A percentile compares a stretch with the other conserved stretches of the same genome.
Evolutionary conservation across 179 eudicot species (phyloP).

Genomic region (Silene coronaria): DNA sequence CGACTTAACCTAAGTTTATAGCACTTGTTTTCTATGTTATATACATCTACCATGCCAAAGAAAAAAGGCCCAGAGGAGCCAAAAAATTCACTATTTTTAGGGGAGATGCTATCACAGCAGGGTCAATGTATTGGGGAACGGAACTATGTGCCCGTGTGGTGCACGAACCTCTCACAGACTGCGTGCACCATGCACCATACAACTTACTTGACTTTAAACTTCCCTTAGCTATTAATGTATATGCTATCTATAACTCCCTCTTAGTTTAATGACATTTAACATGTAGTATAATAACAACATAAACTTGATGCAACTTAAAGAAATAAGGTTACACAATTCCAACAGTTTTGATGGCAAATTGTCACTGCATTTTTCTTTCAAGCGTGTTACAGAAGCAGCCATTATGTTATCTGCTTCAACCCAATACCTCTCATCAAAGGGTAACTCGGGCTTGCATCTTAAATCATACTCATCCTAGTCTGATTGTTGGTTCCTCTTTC

Average conservation of each 20-base stretch:
- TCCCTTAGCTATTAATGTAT: too few species aligned
- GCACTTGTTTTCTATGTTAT: neutral
- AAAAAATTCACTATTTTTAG: neutral
- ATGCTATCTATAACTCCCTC: too few species aligned
- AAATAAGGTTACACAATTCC: too few species aligned
- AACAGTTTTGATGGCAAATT: neutral
- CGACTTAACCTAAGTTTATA: neutral
- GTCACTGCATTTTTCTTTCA: neutral
- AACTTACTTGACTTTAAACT: too few species aligned
- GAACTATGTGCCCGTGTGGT: neutral
- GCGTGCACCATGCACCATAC: neutral
- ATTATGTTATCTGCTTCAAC: neutral
- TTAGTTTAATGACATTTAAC: too few species aligned
- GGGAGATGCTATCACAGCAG: neutral
- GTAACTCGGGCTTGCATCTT: neutral
- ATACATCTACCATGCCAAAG: neutral
- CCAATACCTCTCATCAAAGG: neutral
- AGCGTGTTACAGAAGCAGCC: neutral
- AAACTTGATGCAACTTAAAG: too few species aligned
- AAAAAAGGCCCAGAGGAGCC: neutral
- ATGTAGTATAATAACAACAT: too few species aligned
- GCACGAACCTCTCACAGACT: neutral
- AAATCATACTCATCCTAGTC: too few species aligned
- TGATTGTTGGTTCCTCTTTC: too few species aligned
- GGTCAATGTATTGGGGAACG: neutral